Base-by-base conservation (phyloP, 202 grass and related monocot genomes). In the Hordeum pubiflorum region DNA sequence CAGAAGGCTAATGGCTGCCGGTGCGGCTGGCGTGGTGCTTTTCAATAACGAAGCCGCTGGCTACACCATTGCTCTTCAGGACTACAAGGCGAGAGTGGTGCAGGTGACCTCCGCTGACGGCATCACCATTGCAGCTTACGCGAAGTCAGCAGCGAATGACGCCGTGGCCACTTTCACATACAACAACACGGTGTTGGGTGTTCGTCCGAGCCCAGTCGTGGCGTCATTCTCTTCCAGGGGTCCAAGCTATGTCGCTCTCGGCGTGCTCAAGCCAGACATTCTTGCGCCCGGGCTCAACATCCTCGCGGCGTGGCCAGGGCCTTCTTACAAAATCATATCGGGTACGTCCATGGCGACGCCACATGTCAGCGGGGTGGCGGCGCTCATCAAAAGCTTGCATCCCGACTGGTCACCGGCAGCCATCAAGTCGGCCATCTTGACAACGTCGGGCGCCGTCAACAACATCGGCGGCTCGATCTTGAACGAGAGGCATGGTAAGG, bases 391-490 rank as follows among this genome's bases (percentile, higher is more conserved):
- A 17, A 73, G 44, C 9, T 5, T 20, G 13, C 88, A 91, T 50
- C 93, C 93, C 0, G 74, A 88, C 58, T 92, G 93, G 93, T 85
- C 93, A 3, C 90, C 86, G 0, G 93, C 86, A 0, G 88, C 84
- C 11, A 89, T 97, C 78, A 97, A 93, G 60, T 97, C 86, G 13
- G 93, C 93, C 32, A 93, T 93, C 77, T 78, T 93, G 84, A 97
- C 88, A 10, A 81, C 83, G 1, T 92, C 93, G 5, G 87, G 92
- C 46, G 27, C 40, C 0, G 63, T 57, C 0, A 83, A 84, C 76
- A 80, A 27, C 36, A 68, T 75, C 0, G 83, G 86, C 2, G 13
- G 79, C 24, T 83, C 83, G 33, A 92, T 96, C 72, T 76, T 85
- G 82, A 83, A 92, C 32, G 80, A 92, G 63, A 77, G 88, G 68